These are phyloP conservation scores for Zelonia costaricensis DNA, from an alignment of 208 protist species.

Conservation along the genomic window DNA sequence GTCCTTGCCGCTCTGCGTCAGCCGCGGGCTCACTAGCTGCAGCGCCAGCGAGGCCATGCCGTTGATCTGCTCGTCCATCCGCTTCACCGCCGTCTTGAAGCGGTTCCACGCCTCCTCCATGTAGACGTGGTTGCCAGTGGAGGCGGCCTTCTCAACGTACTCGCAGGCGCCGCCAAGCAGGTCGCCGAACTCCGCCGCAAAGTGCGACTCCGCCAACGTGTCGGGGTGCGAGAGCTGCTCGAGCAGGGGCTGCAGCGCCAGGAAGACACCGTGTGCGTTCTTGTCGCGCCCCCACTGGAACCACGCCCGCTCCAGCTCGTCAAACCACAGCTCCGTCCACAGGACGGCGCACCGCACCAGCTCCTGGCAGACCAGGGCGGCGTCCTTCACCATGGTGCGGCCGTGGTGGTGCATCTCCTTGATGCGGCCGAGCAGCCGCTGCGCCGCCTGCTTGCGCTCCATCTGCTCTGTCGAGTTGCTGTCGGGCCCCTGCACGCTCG, in stretches of 20 bases:
- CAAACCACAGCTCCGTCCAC: slow-evolving; percentile 95
- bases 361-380: slow-evolving; percentile 96
- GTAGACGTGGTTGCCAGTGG: slow-evolving; percentile 74
- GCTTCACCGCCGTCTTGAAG: slow-evolving; percentile 96
- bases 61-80: slow-evolving; percentile 96
- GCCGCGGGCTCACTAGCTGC: slow-evolving; percentile 92
- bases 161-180: slow-evolving; percentile 60
- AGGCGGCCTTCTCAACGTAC: slow-evolving; percentile 84
- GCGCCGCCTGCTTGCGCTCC: slow-evolving; percentile 67
- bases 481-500: slow-evolving; percentile 37
- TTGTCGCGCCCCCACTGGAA: slow-evolving; percentile 96
- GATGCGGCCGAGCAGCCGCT: slow-evolving; percentile 80
- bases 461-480: slow-evolving; percentile 46
- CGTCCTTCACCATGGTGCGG: slow-evolving; percentile 93
- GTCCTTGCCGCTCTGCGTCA: slow-evolving; percentile 90
- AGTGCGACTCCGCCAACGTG: slow-evolving; percentile 96
- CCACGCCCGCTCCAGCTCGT: slow-evolving; percentile 96
- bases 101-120: slow-evolving; percentile 96
- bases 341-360: slow-evolving; percentile 99
- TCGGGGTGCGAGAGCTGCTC: slow-evolving; percentile 89
- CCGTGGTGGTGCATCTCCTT: slow-evolving; percentile 85
- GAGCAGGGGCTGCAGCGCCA: slow-evolving; percentile 94
- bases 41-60: slow-evolving; percentile 96
- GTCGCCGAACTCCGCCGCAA: slow-evolving; percentile 86
- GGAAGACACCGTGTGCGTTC: slow-evolving; percentile 93